phyloP scores from a whole-genome alignment of 345 rosid genomes.

The Punica granatum region DNA sequence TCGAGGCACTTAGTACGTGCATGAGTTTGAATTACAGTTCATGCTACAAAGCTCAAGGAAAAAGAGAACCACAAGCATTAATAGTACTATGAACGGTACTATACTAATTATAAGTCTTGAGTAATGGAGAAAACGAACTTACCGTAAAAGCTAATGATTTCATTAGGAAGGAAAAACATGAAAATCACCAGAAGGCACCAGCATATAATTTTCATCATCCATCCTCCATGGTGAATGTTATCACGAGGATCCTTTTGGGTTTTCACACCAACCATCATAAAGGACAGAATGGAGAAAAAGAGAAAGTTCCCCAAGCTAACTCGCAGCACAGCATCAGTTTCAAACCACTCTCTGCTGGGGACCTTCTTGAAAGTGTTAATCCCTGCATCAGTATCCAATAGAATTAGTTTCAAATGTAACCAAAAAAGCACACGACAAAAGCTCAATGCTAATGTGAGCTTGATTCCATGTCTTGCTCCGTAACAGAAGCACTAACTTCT shows the following conservation, averaged over 20 bases:
- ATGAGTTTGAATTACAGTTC: too few relatives aligned
- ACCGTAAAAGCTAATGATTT: constrained; percentile 86
- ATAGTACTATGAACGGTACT: not conserved
- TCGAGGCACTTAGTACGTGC: too few relatives aligned
- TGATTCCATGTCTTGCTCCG: too few relatives aligned
- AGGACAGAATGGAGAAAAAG: constrained; percentile 71
- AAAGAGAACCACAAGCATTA: not conserved
- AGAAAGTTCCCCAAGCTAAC: constrained; percentile 96
- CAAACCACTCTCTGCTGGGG: constrained; percentile 93
- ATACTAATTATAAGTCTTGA: not conserved
- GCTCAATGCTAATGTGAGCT: not conserved
- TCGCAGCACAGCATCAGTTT: constrained; percentile 93
- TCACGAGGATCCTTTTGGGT: constrained; percentile 97
- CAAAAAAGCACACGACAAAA: not conserved
- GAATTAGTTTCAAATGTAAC: not conserved
- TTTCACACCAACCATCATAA: constrained; percentile 88
- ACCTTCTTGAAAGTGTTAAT: constrained; percentile 84
- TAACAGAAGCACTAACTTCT: too few relatives aligned
- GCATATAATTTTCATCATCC: constrained; percentile 91
- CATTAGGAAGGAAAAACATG: constrained; percentile 95
- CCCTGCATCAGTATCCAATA: constrained; percentile 42
- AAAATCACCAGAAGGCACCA: constrained; percentile 88
- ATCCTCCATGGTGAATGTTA: constrained; percentile 92
- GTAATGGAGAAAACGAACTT: constrained; percentile 7
- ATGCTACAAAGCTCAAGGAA: not conserved